A percentile compares a stretch with the other conserved stretches of the same genome.
These are phyloP conservation scores for Zygotorulaspora florentina DNA, from an alignment of 805 yeast genomes.

Conservation along the genomic window DNA sequence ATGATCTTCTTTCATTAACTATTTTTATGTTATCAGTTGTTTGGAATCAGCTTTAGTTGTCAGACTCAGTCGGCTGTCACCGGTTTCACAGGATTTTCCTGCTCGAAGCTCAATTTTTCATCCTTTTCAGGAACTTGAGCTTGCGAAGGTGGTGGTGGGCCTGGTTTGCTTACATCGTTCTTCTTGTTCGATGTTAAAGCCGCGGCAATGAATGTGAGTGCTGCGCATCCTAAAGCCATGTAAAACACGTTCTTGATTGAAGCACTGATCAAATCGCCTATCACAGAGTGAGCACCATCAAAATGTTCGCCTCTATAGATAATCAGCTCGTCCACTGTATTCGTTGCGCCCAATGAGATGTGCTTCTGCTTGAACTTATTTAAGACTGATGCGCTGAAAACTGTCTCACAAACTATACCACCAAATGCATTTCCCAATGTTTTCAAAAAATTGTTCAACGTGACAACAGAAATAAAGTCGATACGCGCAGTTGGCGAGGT, in stretches of 20 bases:
- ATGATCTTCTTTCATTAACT: too few relatives aligned
- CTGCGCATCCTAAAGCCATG: slow-evolving; percentile 20
- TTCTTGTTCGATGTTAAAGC: slow-evolving; percentile 20
- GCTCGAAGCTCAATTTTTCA: not conserved
- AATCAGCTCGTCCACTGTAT: slow-evolving; percentile 19
- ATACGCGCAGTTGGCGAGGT: slow-evolving; percentile 15
- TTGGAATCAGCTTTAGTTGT: too few relatives aligned
- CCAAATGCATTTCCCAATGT: slow-evolving; percentile 26
- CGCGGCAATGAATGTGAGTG: slow-evolving; percentile 17
- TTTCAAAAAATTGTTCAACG: slow-evolving; percentile 25
- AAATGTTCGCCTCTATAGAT: slow-evolving; percentile 17
- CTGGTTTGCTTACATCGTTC: slow-evolving; percentile 3
- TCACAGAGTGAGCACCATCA: slow-evolving; percentile 18
- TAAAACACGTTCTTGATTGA: slow-evolving; percentile 23
- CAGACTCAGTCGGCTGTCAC: too few relatives aligned
- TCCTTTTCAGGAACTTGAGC: not conserved
- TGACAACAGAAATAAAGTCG: slow-evolving; percentile 26
- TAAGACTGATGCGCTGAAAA: slow-evolving; percentile 21
- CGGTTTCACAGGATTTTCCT: not conserved
- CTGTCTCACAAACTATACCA: slow-evolving; percentile 23
- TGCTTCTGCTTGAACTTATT: slow-evolving; percentile 11
- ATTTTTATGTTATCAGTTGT: too few relatives aligned
- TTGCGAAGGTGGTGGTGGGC: not conserved
- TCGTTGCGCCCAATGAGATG: slow-evolving; percentile 6
- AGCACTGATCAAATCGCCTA: slow-evolving; percentile 16